These are phyloP conservation scores for Trichosporon sp. DNA, from an alignment of 1,284 basidiomycete genomes.

Conservation along the genomic window DNA sequence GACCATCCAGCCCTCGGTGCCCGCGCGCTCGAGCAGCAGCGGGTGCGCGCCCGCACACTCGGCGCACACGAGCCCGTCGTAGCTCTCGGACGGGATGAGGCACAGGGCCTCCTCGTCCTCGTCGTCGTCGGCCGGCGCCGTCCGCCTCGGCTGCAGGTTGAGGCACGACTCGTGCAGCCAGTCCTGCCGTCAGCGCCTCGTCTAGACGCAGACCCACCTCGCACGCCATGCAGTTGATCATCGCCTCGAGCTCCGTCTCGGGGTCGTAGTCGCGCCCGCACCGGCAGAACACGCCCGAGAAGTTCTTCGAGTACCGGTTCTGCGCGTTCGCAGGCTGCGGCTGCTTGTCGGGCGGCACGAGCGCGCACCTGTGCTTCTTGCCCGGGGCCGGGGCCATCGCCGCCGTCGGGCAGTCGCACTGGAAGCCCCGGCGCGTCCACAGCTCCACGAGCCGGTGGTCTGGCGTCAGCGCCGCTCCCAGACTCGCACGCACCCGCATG, in stretches of 20 bases:
- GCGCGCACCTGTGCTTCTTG: constrained; percentile 25
- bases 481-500: constrained; percentile 38
- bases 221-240: constrained; percentile 47
- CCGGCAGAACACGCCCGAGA: constrained; percentile 44
- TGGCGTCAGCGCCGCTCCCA: constrained; percentile 14
- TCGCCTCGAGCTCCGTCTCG: constrained; percentile 46
- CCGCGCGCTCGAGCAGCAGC: constrained; percentile 23
- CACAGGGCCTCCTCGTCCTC: constrained; percentile 39
- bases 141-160: constrained; percentile 29
- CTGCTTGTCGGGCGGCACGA: constrained; percentile 34
- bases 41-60: constrained; percentile 25
- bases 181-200: constrained; percentile 25
- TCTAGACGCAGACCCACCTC: constrained; percentile 31
- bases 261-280: constrained; percentile 48
- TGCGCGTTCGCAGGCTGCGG: constrained; percentile 33
- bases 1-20: constrained; percentile 43
- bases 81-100: constrained; percentile 42
- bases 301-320: constrained; percentile 44
- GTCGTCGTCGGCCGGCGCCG: constrained; percentile 24
- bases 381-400: constrained; percentile 21
- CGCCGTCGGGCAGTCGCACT: constrained; percentile 49
- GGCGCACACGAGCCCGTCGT: constrained; percentile 46
- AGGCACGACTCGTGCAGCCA: constrained; percentile 48
- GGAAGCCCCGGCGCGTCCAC: constrained; percentile 43
- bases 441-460: constrained; percentile 48